Evolutionary conservation across 1,284 basidiomycete species (phyloP).

Genomic region (Austroboletus novae-zelandiae): DNA sequence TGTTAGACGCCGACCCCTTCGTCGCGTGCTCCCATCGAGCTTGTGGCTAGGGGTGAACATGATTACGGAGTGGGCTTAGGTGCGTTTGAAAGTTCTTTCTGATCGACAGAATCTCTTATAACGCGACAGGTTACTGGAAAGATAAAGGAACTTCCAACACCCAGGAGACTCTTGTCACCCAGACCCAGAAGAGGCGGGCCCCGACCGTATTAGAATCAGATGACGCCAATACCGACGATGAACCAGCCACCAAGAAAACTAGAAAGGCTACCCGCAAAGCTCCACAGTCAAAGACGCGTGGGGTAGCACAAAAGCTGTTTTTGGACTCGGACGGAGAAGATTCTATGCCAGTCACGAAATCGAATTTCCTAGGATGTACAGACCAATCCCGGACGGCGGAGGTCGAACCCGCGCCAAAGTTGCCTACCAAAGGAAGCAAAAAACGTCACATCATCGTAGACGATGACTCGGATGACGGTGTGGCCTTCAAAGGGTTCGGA

Average conservation of each 20-base stretch:
- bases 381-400: neutral
- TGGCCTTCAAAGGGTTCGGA: slow-evolving; percentile 63
- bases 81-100: slow-evolving; percentile 27
- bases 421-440: slow-evolving; percentile 31
- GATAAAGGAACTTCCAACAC: slow-evolving; percentile 19
- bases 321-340: slow-evolving; percentile 41
- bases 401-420: neutral
- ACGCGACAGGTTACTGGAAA: slow-evolving; percentile 53
- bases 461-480: slow-evolving; percentile 70
- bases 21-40: slow-evolving; percentile 43
- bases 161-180: slow-evolving; percentile 16
- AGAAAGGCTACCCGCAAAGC: slow-evolving; percentile 6
- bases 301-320: slow-evolving; percentile 31
- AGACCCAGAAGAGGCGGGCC: slow-evolving; percentile 23
- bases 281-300: slow-evolving; percentile 7
- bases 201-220: slow-evolving; percentile 30
- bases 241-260: slow-evolving; percentile 11
- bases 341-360: neutral
- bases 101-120: neutral
- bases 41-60: slow-evolving; percentile 50
- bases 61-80: slow-evolving; percentile 58
- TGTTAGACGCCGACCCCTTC: slow-evolving; percentile 34
- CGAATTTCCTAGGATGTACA: neutral
- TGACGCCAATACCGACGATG: slow-evolving; percentile 18
- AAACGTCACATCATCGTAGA: slow-evolving; percentile 45